These are phyloP conservation scores for Colletotrichum melonis DNA, from an alignment of 2,329 filamentous ascomycete genomes.

Conservation along the genomic window DNA sequence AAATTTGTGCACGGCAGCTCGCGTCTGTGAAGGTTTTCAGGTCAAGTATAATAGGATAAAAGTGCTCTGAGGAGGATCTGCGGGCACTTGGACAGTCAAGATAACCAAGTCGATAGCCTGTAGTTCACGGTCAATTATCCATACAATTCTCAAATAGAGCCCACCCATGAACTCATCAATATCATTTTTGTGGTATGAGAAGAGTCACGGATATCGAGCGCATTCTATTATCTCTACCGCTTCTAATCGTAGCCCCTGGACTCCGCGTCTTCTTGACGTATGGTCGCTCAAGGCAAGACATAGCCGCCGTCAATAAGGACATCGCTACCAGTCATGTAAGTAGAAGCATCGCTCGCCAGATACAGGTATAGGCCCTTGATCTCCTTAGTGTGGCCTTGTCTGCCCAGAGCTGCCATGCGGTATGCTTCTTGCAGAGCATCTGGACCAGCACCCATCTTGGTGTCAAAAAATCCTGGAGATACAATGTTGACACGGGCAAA, in stretches of 20 bases:
- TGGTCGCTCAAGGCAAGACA: constrained; percentile 26
- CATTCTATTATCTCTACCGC: neutral
- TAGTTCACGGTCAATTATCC: too few relatives aligned
- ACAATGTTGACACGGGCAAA: constrained; percentile 69
- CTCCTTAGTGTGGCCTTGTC: constrained; percentile 73
- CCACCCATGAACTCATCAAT: too few relatives aligned
- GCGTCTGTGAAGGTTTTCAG: too few relatives aligned
- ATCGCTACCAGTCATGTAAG: constrained; percentile 62
- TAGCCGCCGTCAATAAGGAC: constrained; percentile 57
- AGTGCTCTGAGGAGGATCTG: too few relatives aligned
- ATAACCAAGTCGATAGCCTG: too few relatives aligned
- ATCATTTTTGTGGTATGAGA: neutral
- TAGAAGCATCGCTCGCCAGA: constrained; percentile 61
- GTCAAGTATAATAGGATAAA: too few relatives aligned
- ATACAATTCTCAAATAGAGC: too few relatives aligned
- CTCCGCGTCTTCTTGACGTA: neutral
- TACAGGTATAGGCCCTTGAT: constrained; percentile 70
- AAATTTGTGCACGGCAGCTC: neutral
- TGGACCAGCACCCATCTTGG: constrained; percentile 62
- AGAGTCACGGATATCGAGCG: neutral
- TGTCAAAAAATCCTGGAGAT: constrained; percentile 65
- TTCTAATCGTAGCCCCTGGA: neutral
- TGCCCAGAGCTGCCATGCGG: constrained; percentile 62
- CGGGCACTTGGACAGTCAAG: too few relatives aligned
- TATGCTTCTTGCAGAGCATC: constrained; percentile 57